These are phyloP conservation scores for Voacanga thouarsii DNA, from an alignment of 257 asterid genomes.

Conservation along the genomic window DNA sequence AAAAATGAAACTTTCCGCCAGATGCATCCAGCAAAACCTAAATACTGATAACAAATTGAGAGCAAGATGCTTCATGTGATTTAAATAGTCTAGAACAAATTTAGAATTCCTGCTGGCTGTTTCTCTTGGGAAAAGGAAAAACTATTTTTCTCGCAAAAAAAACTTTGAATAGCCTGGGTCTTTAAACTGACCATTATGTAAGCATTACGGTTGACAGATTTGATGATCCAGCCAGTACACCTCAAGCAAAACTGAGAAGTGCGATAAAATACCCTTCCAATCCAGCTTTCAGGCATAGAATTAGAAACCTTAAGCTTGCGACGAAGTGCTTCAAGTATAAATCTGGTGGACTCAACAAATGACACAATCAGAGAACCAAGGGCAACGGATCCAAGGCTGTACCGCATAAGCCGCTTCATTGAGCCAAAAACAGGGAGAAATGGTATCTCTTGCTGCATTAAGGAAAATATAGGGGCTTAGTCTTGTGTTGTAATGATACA, in stretches of 20 bases:
- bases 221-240: slow-evolving; percentile 71
- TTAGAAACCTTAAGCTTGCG: slow-evolving; percentile 72
- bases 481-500: not conserved
- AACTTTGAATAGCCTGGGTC: not conserved
- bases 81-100: no score
- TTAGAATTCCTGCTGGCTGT: not conserved
- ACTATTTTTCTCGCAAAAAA: not conserved
- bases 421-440: slow-evolving; percentile 92
- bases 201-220: slow-evolving; percentile 88
- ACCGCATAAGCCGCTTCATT: slow-evolving; percentile 86
- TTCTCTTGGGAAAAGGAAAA: not conserved
- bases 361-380: slow-evolving; percentile 82
- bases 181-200: slow-evolving; percentile 76
- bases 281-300: slow-evolving; percentile 59
- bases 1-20: not conserved
- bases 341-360: slow-evolving; percentile 71
- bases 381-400: slow-evolving; percentile 87
- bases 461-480: not conserved
- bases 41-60: not conserved
- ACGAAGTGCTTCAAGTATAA: slow-evolving; percentile 85
- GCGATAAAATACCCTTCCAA: slow-evolving; percentile 51
- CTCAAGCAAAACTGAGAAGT: slow-evolving; percentile 61
- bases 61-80: not conserved
- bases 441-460: slow-evolving; percentile 72
- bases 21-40: not conserved